phyloP scores from a whole-genome alignment of 176 grass and related monocot genomes.

The Lolium perenne region DNA sequence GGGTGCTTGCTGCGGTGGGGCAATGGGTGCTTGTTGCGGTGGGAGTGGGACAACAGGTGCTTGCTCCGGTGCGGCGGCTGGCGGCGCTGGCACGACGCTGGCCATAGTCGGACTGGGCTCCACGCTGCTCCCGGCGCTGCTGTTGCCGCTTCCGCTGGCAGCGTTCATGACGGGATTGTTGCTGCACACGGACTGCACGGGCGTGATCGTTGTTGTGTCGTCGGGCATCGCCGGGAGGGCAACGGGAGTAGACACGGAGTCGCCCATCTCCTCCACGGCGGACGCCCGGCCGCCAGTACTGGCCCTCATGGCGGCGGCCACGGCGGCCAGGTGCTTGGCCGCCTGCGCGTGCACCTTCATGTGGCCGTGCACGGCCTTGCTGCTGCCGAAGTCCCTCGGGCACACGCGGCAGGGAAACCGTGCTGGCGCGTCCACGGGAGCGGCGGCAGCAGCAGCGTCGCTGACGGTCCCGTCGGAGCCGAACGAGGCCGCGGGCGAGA shows the following conservation, averaged over 20 bases:
- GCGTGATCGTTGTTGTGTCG: neutral
- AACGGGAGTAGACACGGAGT: neutral
- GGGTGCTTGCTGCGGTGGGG: neutral
- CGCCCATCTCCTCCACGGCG: conserved; percentile 1
- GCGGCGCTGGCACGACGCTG: neutral
- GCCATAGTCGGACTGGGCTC: neutral
- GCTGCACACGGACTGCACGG: neutral
- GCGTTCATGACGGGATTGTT: neutral
- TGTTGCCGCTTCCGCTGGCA: neutral
- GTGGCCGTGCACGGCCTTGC: conserved; percentile 37
- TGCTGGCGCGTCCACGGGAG: neutral
- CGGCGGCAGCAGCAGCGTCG: neutral
- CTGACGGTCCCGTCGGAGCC: conserved; percentile 14
- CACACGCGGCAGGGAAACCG: conserved; percentile 16
- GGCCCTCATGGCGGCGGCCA: neutral
- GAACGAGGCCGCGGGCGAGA: neutral
- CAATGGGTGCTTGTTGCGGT: neutral
- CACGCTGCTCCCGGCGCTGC: neutral
- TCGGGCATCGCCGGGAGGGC: neutral
- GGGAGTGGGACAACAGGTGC: neutral
- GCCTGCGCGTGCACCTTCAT: conserved; percentile 38
- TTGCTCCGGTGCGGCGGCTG: neutral
- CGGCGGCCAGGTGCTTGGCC: neutral
- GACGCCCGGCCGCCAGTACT: neutral
- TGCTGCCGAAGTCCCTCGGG: conserved; percentile 16